Evolutionary conservation across 164 flowering plant species (phyloP), one percentile per base, ranked within the genome.

Genomic region (Stephania japonica): DNA sequence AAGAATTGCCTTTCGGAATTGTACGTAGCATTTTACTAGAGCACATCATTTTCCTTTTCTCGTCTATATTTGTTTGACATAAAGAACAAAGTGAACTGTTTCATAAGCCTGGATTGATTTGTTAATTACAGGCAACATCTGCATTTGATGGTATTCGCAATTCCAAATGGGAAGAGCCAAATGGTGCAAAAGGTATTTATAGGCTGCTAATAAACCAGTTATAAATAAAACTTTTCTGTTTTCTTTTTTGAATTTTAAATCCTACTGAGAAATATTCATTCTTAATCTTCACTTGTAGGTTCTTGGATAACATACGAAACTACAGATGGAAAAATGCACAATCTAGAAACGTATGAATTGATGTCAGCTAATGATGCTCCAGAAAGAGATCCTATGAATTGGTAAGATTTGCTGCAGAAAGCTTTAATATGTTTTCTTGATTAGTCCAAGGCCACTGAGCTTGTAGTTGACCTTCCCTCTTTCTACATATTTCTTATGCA

Each of bases 331-430:
- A 74, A 80, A 80, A 85, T 79, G 90, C 79, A 73, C 25, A 85
- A 83, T 70, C 91, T 95, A 62, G 83, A 81, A 76, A 91, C 90
- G 14, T 95, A 95, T 81, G 98, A 93, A 79, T 69, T 93, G 43
- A 89, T 87, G 93, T 93, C 99, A 49, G 99, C 98, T 49, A 89
- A 95, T 82, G 99, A 95, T 85, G 97, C 90, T 70, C 95, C 95
- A 7, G 98, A 95, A 77, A 84, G 98, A 80, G 99, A 93, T 82
- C 98, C 99, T 71, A 90, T 77, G 90, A 87, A 91, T 77, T 95
- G 99, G 99, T 95, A 87, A 66, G 78, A 77, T 67, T 42, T 69
- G 42, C 71, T 24, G n/a, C 68, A 23, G 23, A 68, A 27, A 14
- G 62, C 23, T 19, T 43, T 24, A 16, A 70, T 67, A 44, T 23